Evolutionary conservation across 306 rosid genomes (phyloP), one percentile per base, ranked within the genome.

Genomic region (Glycine soja): DNA sequence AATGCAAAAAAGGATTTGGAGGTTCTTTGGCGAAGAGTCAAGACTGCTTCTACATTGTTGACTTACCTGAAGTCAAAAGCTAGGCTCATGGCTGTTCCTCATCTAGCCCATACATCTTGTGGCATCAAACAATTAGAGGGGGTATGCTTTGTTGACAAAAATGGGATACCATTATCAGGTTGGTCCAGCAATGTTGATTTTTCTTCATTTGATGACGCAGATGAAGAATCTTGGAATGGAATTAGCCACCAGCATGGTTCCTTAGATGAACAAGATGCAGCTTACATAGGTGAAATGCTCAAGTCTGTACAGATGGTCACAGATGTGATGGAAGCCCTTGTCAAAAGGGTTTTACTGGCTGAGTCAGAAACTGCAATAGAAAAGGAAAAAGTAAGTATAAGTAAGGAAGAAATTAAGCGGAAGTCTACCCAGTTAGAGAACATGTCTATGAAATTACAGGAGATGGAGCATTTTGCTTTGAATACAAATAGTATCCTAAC

Each of bases 11-110:
- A 85, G 80, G 97, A 89, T 83, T 83, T 93, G 40, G 88, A 88
- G 66, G 88, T 91, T 87, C 97, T 93, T 51, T 93, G 97, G 97
- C 87, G 86, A 68, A 89, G 97, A 85, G 97, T 90, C 81, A 93
- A 87, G 80, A 91, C 93, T 14, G 77, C 94, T 15, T 81, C 89
- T 4, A 87, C 90, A 24, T 62, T 91, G 85, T 84, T 93, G 80
- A 88, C 90, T 34, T 93, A 91, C 86, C 83, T 93, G 84, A 91
- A 88, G 91, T 88, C 94, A 51, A 93, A 93, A 82, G 94, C 97
- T 46, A 88, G 89, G 80, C 45, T 90, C 72, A 83, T 93, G 91
- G 94, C 90, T 30, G 87, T 91, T 86, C 97, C 97, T 15, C 89
- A 91, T 72, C 83, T 91, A 66, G 93, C 94, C 38, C 92, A 87